Conservation (phyloP, 371 early-diverging fungal species). For the Chytridiales sp. region DNA sequence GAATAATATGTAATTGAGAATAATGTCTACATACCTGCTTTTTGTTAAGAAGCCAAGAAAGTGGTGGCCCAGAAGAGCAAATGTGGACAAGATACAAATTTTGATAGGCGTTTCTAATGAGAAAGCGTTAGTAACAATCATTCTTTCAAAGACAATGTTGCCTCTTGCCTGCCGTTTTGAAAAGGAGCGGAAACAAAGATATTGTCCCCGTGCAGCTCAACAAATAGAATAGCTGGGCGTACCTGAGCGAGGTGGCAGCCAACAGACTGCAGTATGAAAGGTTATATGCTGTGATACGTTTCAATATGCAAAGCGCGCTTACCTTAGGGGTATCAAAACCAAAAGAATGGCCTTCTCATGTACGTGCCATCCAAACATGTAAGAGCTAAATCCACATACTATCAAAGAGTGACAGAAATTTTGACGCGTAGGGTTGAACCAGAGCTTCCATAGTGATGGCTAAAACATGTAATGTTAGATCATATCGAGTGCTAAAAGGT, state of each 20-base stretch:
- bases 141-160: not conserved
- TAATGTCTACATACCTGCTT: conserved; percentile 1
- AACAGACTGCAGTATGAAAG: conserved; percentile 22
- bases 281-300: not conserved
- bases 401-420: conserved; percentile 75
- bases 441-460: conserved; percentile 38
- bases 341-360: conserved; percentile 95
- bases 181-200: conserved; percentile 86
- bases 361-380: conserved; percentile 96
- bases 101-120: conserved; percentile 32
- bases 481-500: too few species aligned
- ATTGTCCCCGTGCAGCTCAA: conserved; percentile 71
- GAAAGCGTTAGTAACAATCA: conserved; percentile 1
- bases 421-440: conserved; percentile 64
- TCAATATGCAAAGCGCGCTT: conserved; percentile 2
- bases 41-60: conserved; percentile 12
- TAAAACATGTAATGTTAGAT: not conserved
- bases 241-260: conserved; percentile 17
- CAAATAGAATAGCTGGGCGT: conserved; percentile 58
- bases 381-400: conserved; percentile 83
- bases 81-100: conserved; percentile 18
- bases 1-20: not conserved
- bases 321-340: conserved; percentile 79
- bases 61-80: conserved; percentile 13
- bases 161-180: conserved; percentile 64